A percentile compares a stretch with the other conserved stretches of the same genome.
Evolutionary conservation across 2,329 filamentous ascomycete species (phyloP).

Genomic region (Ceratocystis destructans): DNA sequence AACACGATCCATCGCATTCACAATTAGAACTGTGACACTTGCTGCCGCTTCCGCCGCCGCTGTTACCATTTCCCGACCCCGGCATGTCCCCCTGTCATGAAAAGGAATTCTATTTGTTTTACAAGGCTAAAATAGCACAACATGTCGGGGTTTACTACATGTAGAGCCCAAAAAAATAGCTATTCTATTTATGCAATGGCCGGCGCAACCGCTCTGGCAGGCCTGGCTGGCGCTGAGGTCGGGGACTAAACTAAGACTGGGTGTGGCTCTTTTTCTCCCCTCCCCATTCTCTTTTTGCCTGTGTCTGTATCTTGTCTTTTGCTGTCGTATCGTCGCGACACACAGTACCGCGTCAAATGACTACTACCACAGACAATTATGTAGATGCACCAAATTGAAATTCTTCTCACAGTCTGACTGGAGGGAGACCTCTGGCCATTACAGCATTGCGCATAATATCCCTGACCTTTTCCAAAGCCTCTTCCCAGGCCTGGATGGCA

Average conservation of each 20-base stretch:
- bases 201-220: background rate
- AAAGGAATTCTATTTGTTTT: background rate
- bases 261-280: background rate
- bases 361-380: no score
- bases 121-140: background rate
- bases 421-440: constrained; percentile 37
- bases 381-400: no score
- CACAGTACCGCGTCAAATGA: no score
- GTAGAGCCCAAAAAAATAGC: background rate
- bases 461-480: constrained; percentile 33
- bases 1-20: no score
- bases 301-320: no score
- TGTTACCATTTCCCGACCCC: no score
- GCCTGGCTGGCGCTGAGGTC: no score
- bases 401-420: background rate
- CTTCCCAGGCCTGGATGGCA: constrained; percentile 31
- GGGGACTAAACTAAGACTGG: background rate
- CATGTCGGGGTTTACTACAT: background rate
- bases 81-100: background rate
- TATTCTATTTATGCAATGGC: background rate
- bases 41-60: no score
- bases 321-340: no score
- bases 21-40: no score
- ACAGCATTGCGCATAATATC: constrained; percentile 42
- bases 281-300: no score